phyloP scores from a whole-genome alignment of 2,329 filamentous ascomycete species.

The Myriangium duriaei region DNA sequence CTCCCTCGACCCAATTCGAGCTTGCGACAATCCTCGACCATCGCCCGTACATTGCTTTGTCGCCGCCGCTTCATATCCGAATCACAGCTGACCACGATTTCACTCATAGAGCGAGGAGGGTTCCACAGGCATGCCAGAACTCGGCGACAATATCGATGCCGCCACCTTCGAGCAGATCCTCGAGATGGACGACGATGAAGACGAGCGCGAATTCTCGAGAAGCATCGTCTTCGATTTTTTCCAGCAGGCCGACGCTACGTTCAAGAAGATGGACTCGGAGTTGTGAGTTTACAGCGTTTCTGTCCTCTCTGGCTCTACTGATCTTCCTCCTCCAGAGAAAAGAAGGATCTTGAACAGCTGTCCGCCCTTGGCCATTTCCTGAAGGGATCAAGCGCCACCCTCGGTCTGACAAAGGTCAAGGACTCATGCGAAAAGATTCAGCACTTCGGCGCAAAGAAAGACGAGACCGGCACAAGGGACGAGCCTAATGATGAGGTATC shows the following conservation, averaged over 20 bases:
- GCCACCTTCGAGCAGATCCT: conserved; percentile 86
- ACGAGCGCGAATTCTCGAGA: conserved; percentile 74
- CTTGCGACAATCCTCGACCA: no score
- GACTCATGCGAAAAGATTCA: conserved; percentile 96
- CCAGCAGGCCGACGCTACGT: conserved; percentile 77
- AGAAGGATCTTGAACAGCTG: conserved; percentile 58
- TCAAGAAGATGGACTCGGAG: conserved; percentile 66
- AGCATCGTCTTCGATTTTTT: conserved; percentile 89
- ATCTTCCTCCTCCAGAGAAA: conserved; percentile 37
- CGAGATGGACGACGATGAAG: conserved; percentile 91
- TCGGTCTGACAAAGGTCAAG: conserved; percentile 81
- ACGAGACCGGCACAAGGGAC: conserved; percentile 56
- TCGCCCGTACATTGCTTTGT: no score
- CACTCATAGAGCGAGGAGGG: conserved; percentile 32
- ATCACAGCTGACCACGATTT: not conserved
- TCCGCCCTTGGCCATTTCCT: conserved; percentile 87
- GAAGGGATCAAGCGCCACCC: conserved; percentile 90
- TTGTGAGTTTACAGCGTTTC: conserved; percentile 49
- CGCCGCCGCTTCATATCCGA: no score
- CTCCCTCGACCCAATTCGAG: not conserved
- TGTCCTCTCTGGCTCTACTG: conserved; percentile 5
- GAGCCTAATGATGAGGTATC: conserved; percentile 56
- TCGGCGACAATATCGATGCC: conserved; percentile 66
- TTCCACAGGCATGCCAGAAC: conserved; percentile 42
- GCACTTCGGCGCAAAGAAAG: conserved; percentile 73